Evolutionary conservation across 805 yeast species (phyloP).

Genomic region (Ogataea pini): DNA sequence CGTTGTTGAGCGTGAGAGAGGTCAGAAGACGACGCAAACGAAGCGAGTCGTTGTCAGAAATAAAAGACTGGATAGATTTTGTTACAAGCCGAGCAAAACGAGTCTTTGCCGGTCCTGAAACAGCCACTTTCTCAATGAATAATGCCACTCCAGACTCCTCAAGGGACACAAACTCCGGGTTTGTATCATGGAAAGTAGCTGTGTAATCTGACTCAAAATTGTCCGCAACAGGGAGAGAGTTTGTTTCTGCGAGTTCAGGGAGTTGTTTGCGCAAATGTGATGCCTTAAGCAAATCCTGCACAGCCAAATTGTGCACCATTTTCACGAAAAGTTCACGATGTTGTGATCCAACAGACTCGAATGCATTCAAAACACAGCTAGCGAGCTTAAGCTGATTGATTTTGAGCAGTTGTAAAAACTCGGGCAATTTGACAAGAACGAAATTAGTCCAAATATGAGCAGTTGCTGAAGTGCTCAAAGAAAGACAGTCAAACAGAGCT

Average conservation of each 20-base stretch:
- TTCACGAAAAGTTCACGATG: conserved; percentile 18
- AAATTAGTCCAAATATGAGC: conserved; percentile 30
- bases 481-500: conserved; percentile 30
- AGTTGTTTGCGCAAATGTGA: conserved; percentile 13
- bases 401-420: conserved; percentile 27
- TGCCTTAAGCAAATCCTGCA: conserved; percentile 25
- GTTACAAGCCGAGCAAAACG: conserved; percentile 39
- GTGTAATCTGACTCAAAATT: conserved; percentile 21
- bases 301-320: conserved; percentile 23
- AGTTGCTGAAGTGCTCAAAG: conserved; percentile 23
- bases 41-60: conserved; percentile 41
- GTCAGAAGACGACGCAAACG: conserved; percentile 53
- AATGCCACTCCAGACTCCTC: conserved; percentile 56
- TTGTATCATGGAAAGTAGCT: conserved; percentile 36
- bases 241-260: conserved; percentile 5
- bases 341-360: conserved; percentile 21
- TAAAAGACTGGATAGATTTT: conserved; percentile 37
- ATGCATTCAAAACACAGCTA: conserved; percentile 22
- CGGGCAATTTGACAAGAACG: conserved; percentile 30
- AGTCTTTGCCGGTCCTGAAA: conserved; percentile 46
- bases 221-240: conserved; percentile 6
- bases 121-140: conserved; percentile 48
- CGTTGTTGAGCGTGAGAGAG: conserved; percentile 46
- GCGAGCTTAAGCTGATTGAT: conserved; percentile 33
- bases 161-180: conserved; percentile 49